Evolutionary conservation across 768 basidiomycete genomes (phyloP).

Genomic region (Rhodotorula graminis): DNA sequence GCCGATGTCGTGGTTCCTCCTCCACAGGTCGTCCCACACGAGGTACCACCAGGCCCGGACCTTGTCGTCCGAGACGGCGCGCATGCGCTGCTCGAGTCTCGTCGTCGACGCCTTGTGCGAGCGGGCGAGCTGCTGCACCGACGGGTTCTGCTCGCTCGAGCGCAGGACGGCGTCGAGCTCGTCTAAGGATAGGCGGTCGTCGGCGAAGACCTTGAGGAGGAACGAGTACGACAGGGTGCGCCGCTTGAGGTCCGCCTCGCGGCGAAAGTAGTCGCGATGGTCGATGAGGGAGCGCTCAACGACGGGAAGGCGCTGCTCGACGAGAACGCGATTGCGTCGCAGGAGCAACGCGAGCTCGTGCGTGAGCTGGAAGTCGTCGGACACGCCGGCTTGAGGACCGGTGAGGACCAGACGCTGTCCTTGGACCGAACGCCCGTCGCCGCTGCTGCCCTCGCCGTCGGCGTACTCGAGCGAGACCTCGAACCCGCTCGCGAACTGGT

Average conservation of each 20-base stretch:
- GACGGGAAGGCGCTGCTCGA: constrained; percentile 10
- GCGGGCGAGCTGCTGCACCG: constrained; percentile 56
- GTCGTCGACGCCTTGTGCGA: constrained; percentile 53
- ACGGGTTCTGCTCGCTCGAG: constrained; percentile 55
- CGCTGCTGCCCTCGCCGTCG: constrained; percentile 20
- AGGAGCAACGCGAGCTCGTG: constrained; percentile 51
- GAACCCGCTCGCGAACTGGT: constrained; percentile 53
- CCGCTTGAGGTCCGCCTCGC: constrained; percentile 56
- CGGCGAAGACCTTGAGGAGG: constrained; percentile 59
- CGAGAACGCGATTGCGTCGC: constrained; percentile 13
- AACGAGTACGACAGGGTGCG: constrained; percentile 61
- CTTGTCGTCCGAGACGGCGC: constrained; percentile 53
- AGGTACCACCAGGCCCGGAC: constrained; percentile 71
- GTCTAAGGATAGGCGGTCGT: constrained; percentile 51
- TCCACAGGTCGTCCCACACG: constrained; percentile 60
- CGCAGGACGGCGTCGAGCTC: constrained; percentile 47
- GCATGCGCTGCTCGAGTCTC: constrained; percentile 57
- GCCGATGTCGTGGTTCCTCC: constrained; percentile 57
- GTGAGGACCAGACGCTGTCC: constrained; percentile 54
- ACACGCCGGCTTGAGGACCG: constrained; percentile 59
- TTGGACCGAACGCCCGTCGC: constrained; percentile 4
- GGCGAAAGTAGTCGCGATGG: constrained; percentile 56
- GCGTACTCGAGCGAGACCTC: constrained; percentile 57
- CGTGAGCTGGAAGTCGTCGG: constrained; percentile 63
- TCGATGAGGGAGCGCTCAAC: constrained; percentile 54